Percentiles rank a stretch among this genome's conserved stretches.
These are phyloP conservation scores for Candida patagonica DNA, from an alignment of 805 yeast species.

Conservation along the genomic window DNA sequence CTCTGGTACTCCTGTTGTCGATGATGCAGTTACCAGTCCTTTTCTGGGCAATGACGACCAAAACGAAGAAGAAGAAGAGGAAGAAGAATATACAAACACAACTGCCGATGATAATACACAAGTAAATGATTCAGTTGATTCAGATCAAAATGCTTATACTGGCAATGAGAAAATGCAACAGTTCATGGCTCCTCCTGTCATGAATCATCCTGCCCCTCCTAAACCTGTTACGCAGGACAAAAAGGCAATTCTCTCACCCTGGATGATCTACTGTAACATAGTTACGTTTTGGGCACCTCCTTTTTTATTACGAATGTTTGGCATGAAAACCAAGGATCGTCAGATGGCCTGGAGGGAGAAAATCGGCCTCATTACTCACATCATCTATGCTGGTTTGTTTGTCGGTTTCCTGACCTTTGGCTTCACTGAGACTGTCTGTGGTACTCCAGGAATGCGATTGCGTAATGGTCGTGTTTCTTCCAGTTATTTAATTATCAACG, in stretches of 20 bases:
- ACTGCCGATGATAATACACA: constrained; percentile 4
- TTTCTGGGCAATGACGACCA: not conserved
- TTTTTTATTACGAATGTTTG: constrained; percentile 58
- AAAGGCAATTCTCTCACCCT: constrained; percentile 30
- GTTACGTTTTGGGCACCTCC: constrained; percentile 92
- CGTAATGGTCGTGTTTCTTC: constrained; percentile 48
- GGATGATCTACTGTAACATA: constrained; percentile 73
- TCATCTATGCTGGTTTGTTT: constrained; percentile 10
- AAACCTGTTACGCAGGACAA: no score
- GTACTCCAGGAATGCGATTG: constrained; percentile 37
- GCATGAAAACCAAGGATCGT: constrained; percentile 68
- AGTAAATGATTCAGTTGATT: not conserved
- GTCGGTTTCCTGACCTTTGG: constrained; percentile 51
- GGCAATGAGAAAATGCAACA: not conserved
- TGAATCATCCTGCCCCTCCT: not conserved
- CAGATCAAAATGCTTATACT: no score
- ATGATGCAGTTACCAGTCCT: constrained; percentile 2
- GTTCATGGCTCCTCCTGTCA: no score
- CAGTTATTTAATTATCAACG: constrained; percentile 68
- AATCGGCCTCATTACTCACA: constrained; percentile 23
- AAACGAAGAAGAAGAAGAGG: not conserved
- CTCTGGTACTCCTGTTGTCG: no score
- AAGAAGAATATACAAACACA: constrained; percentile 1
- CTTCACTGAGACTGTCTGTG: constrained; percentile 72
- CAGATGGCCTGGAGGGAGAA: constrained; percentile 97